A percentile compares a stretch with the other conserved stretches of the same genome.
Evolutionary conservation across 805 yeast species (phyloP).

Genomic region (Candida maesae): DNA sequence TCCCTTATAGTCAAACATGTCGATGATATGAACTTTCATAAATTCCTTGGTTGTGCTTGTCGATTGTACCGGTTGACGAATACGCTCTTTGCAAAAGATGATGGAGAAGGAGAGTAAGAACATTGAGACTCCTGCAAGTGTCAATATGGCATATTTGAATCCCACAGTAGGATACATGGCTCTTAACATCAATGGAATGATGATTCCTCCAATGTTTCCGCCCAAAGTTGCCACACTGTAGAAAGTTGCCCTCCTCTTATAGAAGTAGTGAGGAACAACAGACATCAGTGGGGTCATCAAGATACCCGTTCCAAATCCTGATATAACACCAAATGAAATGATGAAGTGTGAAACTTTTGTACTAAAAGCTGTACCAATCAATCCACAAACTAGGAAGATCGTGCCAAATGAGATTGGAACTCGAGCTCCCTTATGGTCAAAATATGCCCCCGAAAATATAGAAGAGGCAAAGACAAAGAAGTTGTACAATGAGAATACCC

Average conservation of each 20-base stretch:
- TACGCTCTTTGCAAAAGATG: slow-evolving; percentile 31
- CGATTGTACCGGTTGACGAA: slow-evolving; percentile 15
- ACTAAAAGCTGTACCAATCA: slow-evolving; percentile 42
- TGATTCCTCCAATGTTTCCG: slow-evolving; percentile 50
- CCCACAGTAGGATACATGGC: slow-evolving; percentile 40
- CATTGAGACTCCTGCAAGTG: slow-evolving; percentile 39
- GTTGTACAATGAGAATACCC: slow-evolving; percentile 45
- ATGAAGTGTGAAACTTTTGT: slow-evolving; percentile 46
- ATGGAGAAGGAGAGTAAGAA: slow-evolving; percentile 24
- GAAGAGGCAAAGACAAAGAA: slow-evolving; percentile 28
- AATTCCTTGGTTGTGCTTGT: slow-evolving; percentile 1
- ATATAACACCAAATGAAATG: slow-evolving; percentile 44
- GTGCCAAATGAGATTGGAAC: slow-evolving; percentile 36
- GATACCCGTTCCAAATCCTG: slow-evolving; percentile 52
- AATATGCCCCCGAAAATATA: slow-evolving; percentile 41
- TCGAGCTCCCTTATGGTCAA: slow-evolving; percentile 42
- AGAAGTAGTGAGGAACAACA: slow-evolving; percentile 51
- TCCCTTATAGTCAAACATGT: slow-evolving; percentile 31
- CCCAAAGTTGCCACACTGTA: slow-evolving; percentile 45
- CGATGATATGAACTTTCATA: slow-evolving; percentile 10
- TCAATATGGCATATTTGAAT: slow-evolving; percentile 49
- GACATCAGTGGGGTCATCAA: slow-evolving; percentile 60
- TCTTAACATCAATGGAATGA: slow-evolving; percentile 45
- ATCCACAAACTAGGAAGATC: slow-evolving; percentile 33
- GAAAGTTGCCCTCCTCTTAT: slow-evolving; percentile 39